phyloP scores from a whole-genome alignment of 768 basidiomycete genomes.

The Pleurotus sapidus region DNA sequence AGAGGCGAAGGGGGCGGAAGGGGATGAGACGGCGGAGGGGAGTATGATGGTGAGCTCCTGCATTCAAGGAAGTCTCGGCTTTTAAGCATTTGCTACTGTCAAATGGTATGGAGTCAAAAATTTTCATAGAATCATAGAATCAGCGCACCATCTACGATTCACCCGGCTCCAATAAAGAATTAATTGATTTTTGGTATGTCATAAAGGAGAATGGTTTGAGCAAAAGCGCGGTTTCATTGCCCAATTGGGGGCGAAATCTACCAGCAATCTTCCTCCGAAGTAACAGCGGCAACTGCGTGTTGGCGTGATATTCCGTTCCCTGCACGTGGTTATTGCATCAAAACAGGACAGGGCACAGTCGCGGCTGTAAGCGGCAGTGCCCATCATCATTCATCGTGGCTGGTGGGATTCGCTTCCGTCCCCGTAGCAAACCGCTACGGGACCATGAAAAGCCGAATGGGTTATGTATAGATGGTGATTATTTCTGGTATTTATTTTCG shows the following conservation, averaged over 20 bases:
- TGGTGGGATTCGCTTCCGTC: background rate
- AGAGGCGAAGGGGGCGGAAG: slow-evolving; percentile 7
- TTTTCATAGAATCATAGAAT: background rate
- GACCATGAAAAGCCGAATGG: background rate
- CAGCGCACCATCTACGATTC: slow-evolving; percentile 2
- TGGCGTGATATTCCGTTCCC: background rate
- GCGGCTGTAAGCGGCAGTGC: slow-evolving; percentile 3
- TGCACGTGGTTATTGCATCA: slow-evolving; percentile 4
- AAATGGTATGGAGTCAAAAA: slow-evolving; percentile 7
- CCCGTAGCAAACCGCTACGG: slow-evolving; percentile 2
- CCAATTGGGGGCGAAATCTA: slow-evolving; percentile 1
- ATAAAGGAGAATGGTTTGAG: slow-evolving; percentile 4
- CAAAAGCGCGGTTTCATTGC: background rate
- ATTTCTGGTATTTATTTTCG: background rate
- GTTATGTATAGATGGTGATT: background rate
- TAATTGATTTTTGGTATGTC: background rate
- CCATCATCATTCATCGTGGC: background rate
- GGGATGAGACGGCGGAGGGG: background rate
- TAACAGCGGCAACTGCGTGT: background rate
- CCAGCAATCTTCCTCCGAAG: slow-evolving; percentile 9
- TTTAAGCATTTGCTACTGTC: slow-evolving; percentile 1
- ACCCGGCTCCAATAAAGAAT: slow-evolving; percentile 1
- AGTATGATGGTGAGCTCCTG: slow-evolving; percentile 5
- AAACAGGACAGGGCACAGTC: background rate
- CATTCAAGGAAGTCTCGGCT: slow-evolving; percentile 4